Base-by-base conservation (phyloP, 179 eudicot genomes). In the Sideroxylon spinosum region DNA sequence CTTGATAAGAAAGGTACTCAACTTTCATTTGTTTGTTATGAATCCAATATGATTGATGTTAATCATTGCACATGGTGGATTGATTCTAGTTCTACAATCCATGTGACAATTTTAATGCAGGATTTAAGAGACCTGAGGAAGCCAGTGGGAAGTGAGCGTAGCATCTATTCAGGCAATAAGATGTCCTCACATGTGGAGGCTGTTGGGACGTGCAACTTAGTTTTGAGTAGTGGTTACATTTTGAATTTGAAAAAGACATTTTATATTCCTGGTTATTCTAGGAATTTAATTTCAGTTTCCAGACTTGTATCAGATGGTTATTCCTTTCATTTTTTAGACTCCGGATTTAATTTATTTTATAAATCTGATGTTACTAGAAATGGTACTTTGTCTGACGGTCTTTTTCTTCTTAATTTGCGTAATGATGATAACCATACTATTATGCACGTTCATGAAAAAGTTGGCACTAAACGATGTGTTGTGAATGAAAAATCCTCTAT, bases 111-210 rank as follows among this genome's bases (percentile, higher is more conserved):
- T 73, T 6, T 37, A 25, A 20, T 78, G 63, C 71, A 82, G 44
- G 80, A 76, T 19, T 17, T 76, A 9, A 66, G 10, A 68, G 79
- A 55, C 52, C 61, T 23, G 26, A 56, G 75, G 65, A 67, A 78
- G 25, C 70, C 48, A 61, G 19, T 59, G 65, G 26, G 7, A 56
- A 78, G 26, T 68, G 71, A 75, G 48, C 37, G 17, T 16, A 16
- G 29, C 71, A 75, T 69, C 71, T 80, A 57, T 59, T 78, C 62
- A 5, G 65, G 81, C 68, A 81, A 80, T 57, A 63, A 63, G 77
- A 78, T 74, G 75, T 22, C 59, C 6, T 84, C 74, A 22, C 79
- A 78, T 78, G 81, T 74, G 74, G 81, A 82, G 60, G 81, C 71
- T 7, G 13, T 81, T 65, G 75, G 52, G 11, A 75, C 79, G n/a